Evolutionary conservation across 2,329 filamentous ascomycete genomes (phyloP), one percentile per base, ranked within the genome.

Genomic region (Fusarium graminum): DNA sequence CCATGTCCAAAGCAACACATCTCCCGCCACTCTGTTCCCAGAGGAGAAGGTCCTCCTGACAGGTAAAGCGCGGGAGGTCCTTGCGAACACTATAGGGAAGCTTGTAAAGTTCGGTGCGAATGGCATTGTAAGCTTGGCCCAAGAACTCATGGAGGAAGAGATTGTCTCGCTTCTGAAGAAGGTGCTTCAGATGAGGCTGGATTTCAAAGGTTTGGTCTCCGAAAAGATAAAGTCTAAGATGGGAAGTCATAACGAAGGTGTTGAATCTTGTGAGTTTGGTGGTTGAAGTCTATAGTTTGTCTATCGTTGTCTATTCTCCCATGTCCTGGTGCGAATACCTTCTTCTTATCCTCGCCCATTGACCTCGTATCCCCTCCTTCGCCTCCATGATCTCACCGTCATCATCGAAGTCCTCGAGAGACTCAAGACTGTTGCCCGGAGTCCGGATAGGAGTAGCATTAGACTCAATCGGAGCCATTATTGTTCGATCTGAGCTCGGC

Each of bases 1-100:
- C 67, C 67, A 70, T 70, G 29, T 70, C 67, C 9, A 70, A 22
- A 2, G 67, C 67, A 29, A 70, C 26, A 13, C 67, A 70, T 44
- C 67, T 52, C 39, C 49, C 55, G 5, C 67, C 65, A 14, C 34
- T 63, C 16, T 68, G 60, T 16, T 68, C 57, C 67, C 67, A 70
- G 1, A 47, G 16, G 2, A 70, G 54, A 1, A 70, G 42, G 58
- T 70, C 67, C 6, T 70, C 64, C 16, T 50, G 62, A 14, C 67
- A 68, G 0, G 67, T 70, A 8, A 70, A 70, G 2, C 67, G 51
- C 0, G 67, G 64, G 4, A 70, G 41, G 1, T 70, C 67, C n/a
- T 59, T 59, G 10, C 67, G 32, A 2, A 70, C 54, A 3, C 54
- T 61, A 34, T 38, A 45, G 1, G 67, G 57, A 7, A 70, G 40